Percentiles rank a stretch among this genome's conserved stretches.
These are phyloP conservation scores for Diaporthe longicolla DNA, from an alignment of 2,329 filamentous ascomycete species.

Conservation along the genomic window DNA sequence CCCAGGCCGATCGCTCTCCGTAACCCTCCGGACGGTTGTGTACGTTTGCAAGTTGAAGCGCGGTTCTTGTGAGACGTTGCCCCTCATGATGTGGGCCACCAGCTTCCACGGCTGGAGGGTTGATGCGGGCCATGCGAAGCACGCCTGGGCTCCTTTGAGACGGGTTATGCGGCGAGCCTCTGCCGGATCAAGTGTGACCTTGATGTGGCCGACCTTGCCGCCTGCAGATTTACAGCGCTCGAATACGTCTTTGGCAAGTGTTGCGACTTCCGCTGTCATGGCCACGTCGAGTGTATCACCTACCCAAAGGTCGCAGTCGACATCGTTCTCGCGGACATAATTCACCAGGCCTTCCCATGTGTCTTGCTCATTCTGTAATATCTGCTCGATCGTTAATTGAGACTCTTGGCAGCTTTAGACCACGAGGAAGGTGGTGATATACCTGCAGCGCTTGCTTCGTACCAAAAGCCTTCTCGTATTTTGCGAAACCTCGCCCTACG, in stretches of 20 bases:
- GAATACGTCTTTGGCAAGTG: not conserved
- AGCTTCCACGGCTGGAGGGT: conserved; percentile 44
- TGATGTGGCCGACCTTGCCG: not conserved
- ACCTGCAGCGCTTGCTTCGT: not conserved
- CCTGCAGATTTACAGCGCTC: conserved; percentile 9
- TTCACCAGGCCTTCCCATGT: not conserved
- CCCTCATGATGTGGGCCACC: conserved; percentile 40
- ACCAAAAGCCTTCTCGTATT: conserved; percentile 32
- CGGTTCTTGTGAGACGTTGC: conserved; percentile 34
- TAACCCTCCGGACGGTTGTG: conserved; percentile 23
- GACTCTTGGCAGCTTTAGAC: too few relatives aligned
- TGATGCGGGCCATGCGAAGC: conserved; percentile 43
- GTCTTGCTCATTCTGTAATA: conserved; percentile 13
- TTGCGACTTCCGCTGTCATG: conserved; percentile 10
- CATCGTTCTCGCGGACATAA: not conserved
- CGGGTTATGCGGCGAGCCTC: conserved; percentile 30
- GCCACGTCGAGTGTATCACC: conserved; percentile 14
- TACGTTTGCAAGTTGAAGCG: conserved; percentile 42
- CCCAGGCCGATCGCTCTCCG: accelerated
- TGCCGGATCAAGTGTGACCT: not conserved
- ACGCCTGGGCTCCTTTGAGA: conserved; percentile 40
- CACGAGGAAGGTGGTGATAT: accelerated
- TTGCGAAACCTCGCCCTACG: conserved; percentile 24
- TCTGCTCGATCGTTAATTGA: not conserved
- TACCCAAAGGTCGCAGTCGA: conserved; percentile 15